phyloP scores from a whole-genome alignment of 2,329 filamentous ascomycete species.

The Aspergillus fijiensis region DNA sequence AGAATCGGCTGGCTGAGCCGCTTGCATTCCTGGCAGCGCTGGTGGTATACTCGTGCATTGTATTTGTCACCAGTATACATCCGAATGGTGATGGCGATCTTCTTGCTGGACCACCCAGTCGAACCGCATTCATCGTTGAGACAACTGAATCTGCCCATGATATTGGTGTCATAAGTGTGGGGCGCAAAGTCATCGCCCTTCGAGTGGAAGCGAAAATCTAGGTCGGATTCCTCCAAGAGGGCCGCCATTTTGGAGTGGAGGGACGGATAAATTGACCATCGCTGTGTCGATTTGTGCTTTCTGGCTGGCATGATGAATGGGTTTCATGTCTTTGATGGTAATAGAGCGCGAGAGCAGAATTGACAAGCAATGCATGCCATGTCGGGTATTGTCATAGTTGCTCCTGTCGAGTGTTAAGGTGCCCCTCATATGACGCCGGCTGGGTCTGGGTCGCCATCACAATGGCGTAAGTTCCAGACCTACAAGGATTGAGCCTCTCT shows the following conservation, averaged over 20 bases:
- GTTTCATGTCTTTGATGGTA: no score
- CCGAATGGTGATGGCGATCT: slow-evolving; percentile 45
- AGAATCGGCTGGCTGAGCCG: slow-evolving; percentile 34
- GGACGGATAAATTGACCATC: slow-evolving; percentile 37
- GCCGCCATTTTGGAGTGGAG: slow-evolving; percentile 33
- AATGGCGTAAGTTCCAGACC: no score
- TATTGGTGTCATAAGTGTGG: slow-evolving; percentile 38
- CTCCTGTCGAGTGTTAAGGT: no score
- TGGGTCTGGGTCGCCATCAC: no score
- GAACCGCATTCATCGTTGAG: slow-evolving; percentile 32
- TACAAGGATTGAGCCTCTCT: no score
- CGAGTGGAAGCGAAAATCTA: slow-evolving; percentile 29
- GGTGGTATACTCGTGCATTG: slow-evolving; percentile 48
- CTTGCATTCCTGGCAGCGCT: slow-evolving; percentile 41
- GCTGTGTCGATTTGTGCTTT: slow-evolving; percentile 5
- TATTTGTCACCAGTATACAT: slow-evolving; percentile 40
- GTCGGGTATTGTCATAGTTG: no score
- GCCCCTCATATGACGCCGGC: no score
- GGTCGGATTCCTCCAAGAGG: slow-evolving; percentile 33
- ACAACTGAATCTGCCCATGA: slow-evolving; percentile 46
- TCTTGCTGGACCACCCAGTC: slow-evolving; percentile 42
- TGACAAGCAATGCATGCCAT: no score
- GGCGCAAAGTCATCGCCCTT: slow-evolving; percentile 24
- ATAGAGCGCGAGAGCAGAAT: no score
- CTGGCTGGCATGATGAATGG: not conserved